phyloP scores from a whole-genome alignment of 768 basidiomycete genomes.

The Rhizopogon roseolus region DNA sequence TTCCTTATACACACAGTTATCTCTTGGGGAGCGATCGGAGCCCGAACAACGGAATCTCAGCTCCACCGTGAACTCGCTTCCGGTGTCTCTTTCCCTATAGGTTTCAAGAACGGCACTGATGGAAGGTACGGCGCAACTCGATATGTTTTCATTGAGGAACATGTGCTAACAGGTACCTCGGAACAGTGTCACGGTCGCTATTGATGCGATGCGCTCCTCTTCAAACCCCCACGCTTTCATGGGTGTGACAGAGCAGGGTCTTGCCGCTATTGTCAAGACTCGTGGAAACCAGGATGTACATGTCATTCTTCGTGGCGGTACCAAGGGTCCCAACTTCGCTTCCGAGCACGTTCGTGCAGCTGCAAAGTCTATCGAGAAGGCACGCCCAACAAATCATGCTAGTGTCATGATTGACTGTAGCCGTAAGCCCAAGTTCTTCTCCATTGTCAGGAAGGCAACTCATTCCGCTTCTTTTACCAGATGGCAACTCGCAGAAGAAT shows the following conservation, averaged over 20 bases:
- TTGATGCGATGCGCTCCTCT: constrained; percentile 93
- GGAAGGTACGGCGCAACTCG: constrained; percentile 48
- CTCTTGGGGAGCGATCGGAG: constrained; percentile 96
- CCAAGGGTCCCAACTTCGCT: constrained; percentile 85
- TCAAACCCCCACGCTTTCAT: constrained; percentile 95
- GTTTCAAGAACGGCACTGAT: constrained; percentile 99
- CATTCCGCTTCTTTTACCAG: constrained; percentile 29
- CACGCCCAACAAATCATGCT: constrained; percentile 43
- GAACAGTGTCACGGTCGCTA: constrained; percentile 73
- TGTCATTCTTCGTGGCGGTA: constrained; percentile 92
- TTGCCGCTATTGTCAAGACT: constrained; percentile 95
- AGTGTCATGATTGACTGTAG: constrained; percentile 89
- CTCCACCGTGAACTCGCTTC: constrained; percentile 95
- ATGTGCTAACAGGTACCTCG: constrained; percentile 3
- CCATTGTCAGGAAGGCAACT: not conserved
- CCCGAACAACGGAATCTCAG: constrained; percentile 95
- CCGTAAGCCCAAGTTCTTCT: constrained; percentile 40
- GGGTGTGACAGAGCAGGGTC: constrained; percentile 82
- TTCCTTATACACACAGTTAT: constrained; percentile 40
- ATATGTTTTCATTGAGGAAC: not conserved
- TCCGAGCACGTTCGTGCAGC: constrained; percentile 68
- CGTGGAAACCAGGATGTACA: constrained; percentile 84
- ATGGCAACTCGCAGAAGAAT: constrained; percentile 96
- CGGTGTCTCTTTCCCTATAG: constrained; percentile 95
- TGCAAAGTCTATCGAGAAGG: constrained; percentile 59